phyloP scores from a whole-genome alignment of 2,329 filamentous ascomycete genomes.

The Fusarium sublunatum region DNA sequence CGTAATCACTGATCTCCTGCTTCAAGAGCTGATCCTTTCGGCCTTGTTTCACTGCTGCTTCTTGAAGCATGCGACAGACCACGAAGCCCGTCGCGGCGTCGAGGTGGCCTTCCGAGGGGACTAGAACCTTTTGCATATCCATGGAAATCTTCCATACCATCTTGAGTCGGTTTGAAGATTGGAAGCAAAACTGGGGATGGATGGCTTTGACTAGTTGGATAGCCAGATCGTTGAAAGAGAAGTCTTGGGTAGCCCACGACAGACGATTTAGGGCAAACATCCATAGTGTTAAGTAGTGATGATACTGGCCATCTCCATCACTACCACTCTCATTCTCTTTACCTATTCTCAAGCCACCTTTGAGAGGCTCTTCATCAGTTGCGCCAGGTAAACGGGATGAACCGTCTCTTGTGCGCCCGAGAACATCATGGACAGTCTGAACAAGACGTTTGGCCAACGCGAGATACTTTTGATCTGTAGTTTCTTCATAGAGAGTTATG shows the following conservation, averaged over 20 bases:
- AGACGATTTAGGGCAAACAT: conserved; percentile 71
- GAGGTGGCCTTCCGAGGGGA: conserved; percentile 64
- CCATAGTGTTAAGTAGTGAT: conserved; percentile 71
- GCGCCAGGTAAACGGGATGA: conserved; percentile 60
- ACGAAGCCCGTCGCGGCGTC: conserved; percentile 67
- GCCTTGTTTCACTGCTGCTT: conserved; percentile 49
- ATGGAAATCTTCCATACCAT: conserved; percentile 69
- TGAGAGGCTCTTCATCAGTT: conserved; percentile 61
- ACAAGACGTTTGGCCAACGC: conserved; percentile 61
- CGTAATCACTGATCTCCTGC: conserved; percentile 65
- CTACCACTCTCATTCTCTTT: conserved; percentile 61
- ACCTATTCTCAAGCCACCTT: conserved; percentile 68
- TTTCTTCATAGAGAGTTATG: conserved; percentile 62
- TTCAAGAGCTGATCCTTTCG: conserved; percentile 50
- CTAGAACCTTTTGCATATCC: conserved; percentile 60
- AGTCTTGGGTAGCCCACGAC: conserved; percentile 58
- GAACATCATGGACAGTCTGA: conserved; percentile 61
- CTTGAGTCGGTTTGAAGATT: conserved; percentile 31
- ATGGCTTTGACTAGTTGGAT: conserved; percentile 64
- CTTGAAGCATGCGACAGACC: conserved; percentile 61
- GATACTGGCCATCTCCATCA: conserved; percentile 70
- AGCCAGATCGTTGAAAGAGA: conserved; percentile 61
- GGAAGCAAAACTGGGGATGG: conserved; percentile 62
- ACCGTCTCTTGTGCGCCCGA: conserved; percentile 65
- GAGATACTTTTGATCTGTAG: conserved; percentile 55